phyloP scores from a whole-genome alignment of 768 basidiomycete genomes.

The Cystobasidium onofrii region DNA sequence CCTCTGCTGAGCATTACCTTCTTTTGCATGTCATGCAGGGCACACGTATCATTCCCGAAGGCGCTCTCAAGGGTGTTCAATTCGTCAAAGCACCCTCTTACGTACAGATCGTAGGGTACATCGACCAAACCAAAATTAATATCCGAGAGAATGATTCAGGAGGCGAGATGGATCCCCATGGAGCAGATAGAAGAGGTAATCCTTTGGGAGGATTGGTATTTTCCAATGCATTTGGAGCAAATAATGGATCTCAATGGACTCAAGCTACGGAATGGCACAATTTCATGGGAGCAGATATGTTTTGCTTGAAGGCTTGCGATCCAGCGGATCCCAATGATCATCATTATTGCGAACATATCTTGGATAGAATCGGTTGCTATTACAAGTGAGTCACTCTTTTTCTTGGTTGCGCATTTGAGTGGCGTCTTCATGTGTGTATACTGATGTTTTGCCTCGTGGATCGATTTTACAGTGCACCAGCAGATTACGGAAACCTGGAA shows the following conservation, averaged over 20 bases:
- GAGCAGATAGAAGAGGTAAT: slow-evolving; percentile 49
- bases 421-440: too few species aligned
- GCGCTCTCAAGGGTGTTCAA: slow-evolving; percentile 41
- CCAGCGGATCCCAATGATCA: slow-evolving; percentile 50
- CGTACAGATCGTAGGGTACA: slow-evolving; percentile 47
- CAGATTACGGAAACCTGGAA: slow-evolving; percentile 51
- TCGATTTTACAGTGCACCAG: slow-evolving; percentile 63
- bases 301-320: slow-evolving; percentile 37
- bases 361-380: slow-evolving; percentile 53
- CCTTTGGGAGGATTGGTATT: slow-evolving; percentile 61
- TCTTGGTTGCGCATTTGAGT: background rate
- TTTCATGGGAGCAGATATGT: slow-evolving; percentile 42
- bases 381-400: background rate
- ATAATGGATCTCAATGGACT: slow-evolving; percentile 45
- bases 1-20: too few species aligned
- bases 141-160: slow-evolving; percentile 59
- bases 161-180: slow-evolving; percentile 63
- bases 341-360: slow-evolving; percentile 57
- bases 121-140: slow-evolving; percentile 61
- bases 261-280: slow-evolving; percentile 63
- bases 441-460: slow-evolving; percentile 44
- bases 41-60: slow-evolving; percentile 38
- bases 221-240: slow-evolving; percentile 41
- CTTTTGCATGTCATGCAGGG: too few species aligned
- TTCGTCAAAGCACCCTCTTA: slow-evolving; percentile 38